phyloP scores from a whole-genome alignment of 176 grass and related monocot genomes.

The Eragrostis curvula region DNA sequence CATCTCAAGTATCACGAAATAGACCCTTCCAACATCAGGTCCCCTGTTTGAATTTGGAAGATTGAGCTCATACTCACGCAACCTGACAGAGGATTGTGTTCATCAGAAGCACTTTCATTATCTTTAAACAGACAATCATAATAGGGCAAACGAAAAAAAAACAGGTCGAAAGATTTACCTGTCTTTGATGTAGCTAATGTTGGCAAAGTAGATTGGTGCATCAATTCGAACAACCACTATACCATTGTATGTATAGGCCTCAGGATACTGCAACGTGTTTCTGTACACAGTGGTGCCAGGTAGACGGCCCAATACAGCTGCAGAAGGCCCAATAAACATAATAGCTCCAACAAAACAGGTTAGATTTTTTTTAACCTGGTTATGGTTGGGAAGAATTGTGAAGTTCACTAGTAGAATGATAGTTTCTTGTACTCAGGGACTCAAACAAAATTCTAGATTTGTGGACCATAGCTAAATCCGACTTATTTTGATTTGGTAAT shows the following conservation, averaged over 20 bases:
- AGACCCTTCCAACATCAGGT: constrained; percentile 74
- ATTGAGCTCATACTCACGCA: constrained; percentile 89
- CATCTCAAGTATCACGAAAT: constrained; percentile 97
- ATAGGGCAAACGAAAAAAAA: neutral
- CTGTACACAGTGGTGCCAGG: constrained; percentile 94
- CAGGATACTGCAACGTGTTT: constrained; percentile 86
- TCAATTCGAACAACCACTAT: constrained; percentile 93
- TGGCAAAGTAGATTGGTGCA: constrained; percentile 97
- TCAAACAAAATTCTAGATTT: neutral
- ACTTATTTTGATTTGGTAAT: neutral
- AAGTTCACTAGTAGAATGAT: neutral
- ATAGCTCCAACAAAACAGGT: constrained; percentile 5
- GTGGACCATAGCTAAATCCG: neutral
- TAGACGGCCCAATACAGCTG: constrained; percentile 91
- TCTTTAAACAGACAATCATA: constrained; percentile 9
- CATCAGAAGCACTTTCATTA: constrained; percentile 23
- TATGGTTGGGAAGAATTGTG: neutral
- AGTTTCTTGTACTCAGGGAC: neutral
- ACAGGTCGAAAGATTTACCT: constrained; percentile 55
- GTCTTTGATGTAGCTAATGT: constrained; percentile 95
- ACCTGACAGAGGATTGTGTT: constrained; percentile 50
- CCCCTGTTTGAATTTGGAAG: constrained; percentile 71
- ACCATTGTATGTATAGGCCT: constrained; percentile 88
- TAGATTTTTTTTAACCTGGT: neutral
- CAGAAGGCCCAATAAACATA: constrained; percentile 33